Percentiles rank a stretch among this genome's conserved stretches.
These are phyloP conservation scores for Trichosanthes truncata DNA, from an alignment of 306 rosid species.

Conservation along the genomic window DNA sequence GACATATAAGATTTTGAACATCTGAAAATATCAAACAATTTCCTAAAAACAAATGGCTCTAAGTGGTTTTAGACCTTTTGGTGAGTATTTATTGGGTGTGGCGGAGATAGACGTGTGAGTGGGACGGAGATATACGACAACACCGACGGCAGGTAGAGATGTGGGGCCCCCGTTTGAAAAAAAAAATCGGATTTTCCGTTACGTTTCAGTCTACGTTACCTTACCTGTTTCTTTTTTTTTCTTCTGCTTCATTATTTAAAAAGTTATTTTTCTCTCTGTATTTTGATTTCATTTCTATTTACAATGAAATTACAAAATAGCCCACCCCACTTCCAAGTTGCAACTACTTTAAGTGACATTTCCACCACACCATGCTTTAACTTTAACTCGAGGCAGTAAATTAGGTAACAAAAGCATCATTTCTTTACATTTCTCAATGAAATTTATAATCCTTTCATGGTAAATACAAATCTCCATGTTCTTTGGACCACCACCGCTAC, in stretches of 20 bases:
- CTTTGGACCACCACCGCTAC: too few relatives aligned
- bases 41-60: too few relatives aligned
- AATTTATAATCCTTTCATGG: neutral
- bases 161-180: constrained; percentile 32
- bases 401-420: neutral
- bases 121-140: constrained; percentile 41
- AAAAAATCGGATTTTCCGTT: constrained; percentile 40
- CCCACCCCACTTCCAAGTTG: neutral
- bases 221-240: neutral
- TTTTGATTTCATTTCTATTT: neutral
- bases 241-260: neutral
- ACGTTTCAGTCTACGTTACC: constrained; percentile 24
- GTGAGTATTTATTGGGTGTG: neutral
- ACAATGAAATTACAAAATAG: neutral
- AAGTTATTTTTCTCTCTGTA: neutral
- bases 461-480: too few relatives aligned
- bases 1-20: too few relatives aligned
- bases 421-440: too few relatives aligned
- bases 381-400: neutral
- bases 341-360: too few relatives aligned
- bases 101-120: neutral
- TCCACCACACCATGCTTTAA: neutral
- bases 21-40: too few relatives aligned
- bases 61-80: too few relatives aligned
- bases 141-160: constrained; percentile 66